These are phyloP conservation scores for Tulasnella sp. DNA, from an alignment of 768 basidiomycete species.

Conservation along the genomic window DNA sequence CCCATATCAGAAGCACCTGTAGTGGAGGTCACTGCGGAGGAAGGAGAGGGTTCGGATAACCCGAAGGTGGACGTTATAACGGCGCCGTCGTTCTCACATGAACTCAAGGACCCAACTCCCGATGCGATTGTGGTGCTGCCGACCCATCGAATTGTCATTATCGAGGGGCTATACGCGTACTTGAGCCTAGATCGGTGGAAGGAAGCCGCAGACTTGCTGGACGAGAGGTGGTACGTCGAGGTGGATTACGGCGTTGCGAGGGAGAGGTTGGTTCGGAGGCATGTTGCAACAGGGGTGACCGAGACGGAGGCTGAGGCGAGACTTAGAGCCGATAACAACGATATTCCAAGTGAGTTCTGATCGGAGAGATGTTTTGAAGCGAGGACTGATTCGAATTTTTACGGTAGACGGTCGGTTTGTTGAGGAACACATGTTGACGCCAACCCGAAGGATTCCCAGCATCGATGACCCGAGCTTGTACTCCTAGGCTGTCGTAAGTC, in stretches of 20 bases:
- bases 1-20: constrained; percentile 27
- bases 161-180: constrained; percentile 87
- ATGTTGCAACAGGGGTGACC: constrained; percentile 70
- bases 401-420: constrained; percentile 40
- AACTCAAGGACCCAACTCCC: constrained; percentile 73
- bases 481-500: background rate
- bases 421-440: constrained; percentile 34
- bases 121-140: constrained; percentile 52
- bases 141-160: constrained; percentile 65
- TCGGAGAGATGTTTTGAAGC: constrained; percentile 24
- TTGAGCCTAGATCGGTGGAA: constrained; percentile 68
- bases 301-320: constrained; percentile 54
- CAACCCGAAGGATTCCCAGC: constrained; percentile 38
- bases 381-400: constrained; percentile 21
- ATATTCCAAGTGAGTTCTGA: constrained; percentile 52
- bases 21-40: background rate
- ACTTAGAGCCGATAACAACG: constrained; percentile 69
- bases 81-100: constrained; percentile 82
- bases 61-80: constrained; percentile 28
- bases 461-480: constrained; percentile 34
- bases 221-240: constrained; percentile 72
- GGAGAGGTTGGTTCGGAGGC: constrained; percentile 56
- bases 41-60: background rate
- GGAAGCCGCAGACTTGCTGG: constrained; percentile 52
- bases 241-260: constrained; percentile 50